Evolutionary conservation across 495 filamentous ascomycete genomes (phyloP).

Genomic region (Neurospora sp.): DNA sequence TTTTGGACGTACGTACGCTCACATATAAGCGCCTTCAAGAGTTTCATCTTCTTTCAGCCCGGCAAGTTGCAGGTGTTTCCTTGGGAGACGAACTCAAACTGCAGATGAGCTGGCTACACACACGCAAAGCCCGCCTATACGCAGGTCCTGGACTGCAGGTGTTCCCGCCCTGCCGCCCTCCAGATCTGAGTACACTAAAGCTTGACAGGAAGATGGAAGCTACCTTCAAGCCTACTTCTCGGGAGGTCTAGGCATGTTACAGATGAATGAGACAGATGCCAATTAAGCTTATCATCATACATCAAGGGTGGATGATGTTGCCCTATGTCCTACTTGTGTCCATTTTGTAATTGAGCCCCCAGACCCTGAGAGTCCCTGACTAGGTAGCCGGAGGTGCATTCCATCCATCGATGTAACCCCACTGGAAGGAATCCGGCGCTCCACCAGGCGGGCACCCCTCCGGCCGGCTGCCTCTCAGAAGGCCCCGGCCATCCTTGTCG

Average conservation of each 20-base stretch:
- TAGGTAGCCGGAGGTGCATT: neutral
- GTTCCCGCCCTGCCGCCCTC: neutral
- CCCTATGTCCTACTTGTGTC: neutral
- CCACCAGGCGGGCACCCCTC: neutral
- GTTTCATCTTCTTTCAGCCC: neutral
- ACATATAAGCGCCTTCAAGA: neutral
- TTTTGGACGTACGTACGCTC: neutral
- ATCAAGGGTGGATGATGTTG: neutral
- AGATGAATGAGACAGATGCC: neutral
- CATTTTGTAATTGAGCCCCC: neutral
- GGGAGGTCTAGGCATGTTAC: neutral
- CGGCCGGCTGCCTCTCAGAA: neutral
- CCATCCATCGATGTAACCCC: neutral
- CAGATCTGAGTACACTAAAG: neutral
- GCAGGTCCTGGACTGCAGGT: neutral
- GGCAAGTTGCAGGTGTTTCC: neutral
- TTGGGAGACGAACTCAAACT: neutral
- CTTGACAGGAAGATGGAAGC: neutral
- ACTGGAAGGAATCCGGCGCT: neutral
- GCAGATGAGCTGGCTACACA: neutral
- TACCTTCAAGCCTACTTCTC: neutral
- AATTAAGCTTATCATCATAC: neutral
- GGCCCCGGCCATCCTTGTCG: neutral
- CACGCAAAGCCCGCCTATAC: neutral
- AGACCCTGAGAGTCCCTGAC: neutral